These are phyloP conservation scores for Talaromyces islandicus DNA, from an alignment of 2,329 filamentous ascomycete genomes.

Conservation along the genomic window DNA sequence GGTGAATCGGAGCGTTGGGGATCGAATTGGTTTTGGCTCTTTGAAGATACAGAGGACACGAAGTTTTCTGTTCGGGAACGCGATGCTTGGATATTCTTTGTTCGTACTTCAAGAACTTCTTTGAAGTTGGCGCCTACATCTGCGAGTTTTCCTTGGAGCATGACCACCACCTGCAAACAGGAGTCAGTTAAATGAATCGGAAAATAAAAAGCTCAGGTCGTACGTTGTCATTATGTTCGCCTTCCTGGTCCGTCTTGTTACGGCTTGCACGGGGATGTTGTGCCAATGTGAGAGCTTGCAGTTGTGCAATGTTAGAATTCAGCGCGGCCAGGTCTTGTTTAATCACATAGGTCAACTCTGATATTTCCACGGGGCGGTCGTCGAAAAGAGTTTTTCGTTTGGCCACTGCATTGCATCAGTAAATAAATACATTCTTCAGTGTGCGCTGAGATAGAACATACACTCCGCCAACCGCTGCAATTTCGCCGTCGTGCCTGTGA, in stretches of 20 bases:
- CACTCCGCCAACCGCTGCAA: constrained; percentile 84
- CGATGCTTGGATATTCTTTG: constrained; percentile 95
- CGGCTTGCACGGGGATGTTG: constrained; percentile 60
- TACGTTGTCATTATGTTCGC: constrained; percentile 94
- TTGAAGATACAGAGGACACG: constrained; percentile 79
- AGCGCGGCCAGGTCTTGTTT: constrained; percentile 86
- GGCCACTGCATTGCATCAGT: constrained; percentile 55
- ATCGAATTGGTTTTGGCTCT: constrained; percentile 58
- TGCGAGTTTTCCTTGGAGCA: constrained; percentile 84
- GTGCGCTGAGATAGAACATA: constrained; percentile 22
- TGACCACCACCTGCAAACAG: constrained; percentile 58
- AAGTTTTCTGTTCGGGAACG: constrained; percentile 93
- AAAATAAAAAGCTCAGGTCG: constrained; percentile 13
- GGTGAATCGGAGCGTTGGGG: constrained; percentile 74
- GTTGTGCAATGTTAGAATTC: constrained; percentile 78
- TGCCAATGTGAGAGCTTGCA: constrained; percentile 72
- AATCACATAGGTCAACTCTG: constrained; percentile 94
- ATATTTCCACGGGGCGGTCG: constrained; percentile 92
- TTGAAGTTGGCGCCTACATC: constrained; percentile 96
- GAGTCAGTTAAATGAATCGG: neutral
- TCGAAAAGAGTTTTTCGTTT: constrained; percentile 96
- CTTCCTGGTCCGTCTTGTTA: constrained; percentile 62
- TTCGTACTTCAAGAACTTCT: constrained; percentile 90
- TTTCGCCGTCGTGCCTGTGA: constrained; percentile 89
- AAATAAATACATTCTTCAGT: neutral